Percentiles rank a stretch among this genome's conserved stretches.
These are phyloP conservation scores for Rhizoctonia solani DNA, from an alignment of 1,284 basidiomycete genomes.

Conservation along the genomic window DNA sequence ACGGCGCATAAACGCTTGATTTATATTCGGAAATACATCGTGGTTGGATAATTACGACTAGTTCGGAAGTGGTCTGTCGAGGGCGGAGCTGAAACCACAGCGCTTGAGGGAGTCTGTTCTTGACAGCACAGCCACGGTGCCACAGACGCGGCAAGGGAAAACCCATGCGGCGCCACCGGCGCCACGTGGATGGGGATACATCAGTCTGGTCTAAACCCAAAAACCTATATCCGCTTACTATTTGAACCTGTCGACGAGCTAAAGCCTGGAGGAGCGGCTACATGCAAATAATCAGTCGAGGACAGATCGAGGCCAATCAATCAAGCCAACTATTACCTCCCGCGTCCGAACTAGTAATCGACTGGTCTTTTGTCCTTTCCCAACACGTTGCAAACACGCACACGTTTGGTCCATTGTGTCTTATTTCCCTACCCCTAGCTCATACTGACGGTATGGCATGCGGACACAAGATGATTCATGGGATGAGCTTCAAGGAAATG, in stretches of 20 bases:
- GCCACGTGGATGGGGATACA: not conserved
- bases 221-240: not conserved
- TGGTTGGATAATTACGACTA: too few species aligned
- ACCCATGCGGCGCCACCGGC: not conserved
- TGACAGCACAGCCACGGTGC: too few species aligned
- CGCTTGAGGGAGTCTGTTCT: not conserved
- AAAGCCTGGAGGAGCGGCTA: too few species aligned
- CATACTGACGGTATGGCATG: not conserved
- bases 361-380: not conserved
- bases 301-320: not conserved
- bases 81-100: too few species aligned
- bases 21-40: too few species aligned
- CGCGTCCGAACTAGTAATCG: not conserved
- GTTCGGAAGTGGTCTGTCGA: too few species aligned
- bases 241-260: too few species aligned
- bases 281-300: not conserved
- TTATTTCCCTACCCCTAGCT: not conserved
- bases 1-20: too few species aligned
- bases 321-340: not conserved
- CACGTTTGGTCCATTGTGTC: not conserved
- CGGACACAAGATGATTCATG: not conserved
- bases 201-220: not conserved
- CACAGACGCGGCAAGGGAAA: not conserved
- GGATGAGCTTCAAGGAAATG: not conserved
- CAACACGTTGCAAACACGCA: conserved; percentile 3